Percentiles rank a stretch among this genome's conserved stretches.
Conservation (phyloP, 2,329 filamentous ascomycete species). For the Plectosphaerella cucumerina region DNA sequence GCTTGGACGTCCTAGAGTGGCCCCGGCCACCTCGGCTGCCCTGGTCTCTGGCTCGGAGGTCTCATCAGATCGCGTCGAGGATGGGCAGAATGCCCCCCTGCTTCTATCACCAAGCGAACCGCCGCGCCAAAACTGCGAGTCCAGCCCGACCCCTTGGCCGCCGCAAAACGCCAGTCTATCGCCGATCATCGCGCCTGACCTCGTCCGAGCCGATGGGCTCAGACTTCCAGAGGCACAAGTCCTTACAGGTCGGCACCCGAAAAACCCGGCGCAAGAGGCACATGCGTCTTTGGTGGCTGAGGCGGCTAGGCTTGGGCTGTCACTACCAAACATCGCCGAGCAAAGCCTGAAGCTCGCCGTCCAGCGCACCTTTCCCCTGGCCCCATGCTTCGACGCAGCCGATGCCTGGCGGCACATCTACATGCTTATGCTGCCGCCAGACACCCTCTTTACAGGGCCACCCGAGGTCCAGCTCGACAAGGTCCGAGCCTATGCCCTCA, state of each 20-base stretch:
- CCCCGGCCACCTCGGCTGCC: no score
- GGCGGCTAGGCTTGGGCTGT: not conserved
- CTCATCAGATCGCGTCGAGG: not conserved
- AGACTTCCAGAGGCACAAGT: no score
- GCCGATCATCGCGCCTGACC: no score
- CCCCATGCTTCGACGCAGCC: not conserved
- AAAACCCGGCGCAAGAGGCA: not conserved
- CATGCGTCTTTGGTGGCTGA: not conserved
- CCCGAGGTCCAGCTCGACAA: not conserved
- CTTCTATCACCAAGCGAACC: not conserved
- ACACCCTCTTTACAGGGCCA: not conserved
- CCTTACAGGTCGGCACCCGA: no score
- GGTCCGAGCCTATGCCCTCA: slow-evolving; percentile 28
- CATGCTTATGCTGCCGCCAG: not conserved
- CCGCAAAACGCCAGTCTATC: no score
- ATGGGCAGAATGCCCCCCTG: no score
- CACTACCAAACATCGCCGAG: not conserved
- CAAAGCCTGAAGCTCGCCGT: not conserved
- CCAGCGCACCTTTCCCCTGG: not conserved
- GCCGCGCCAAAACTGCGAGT: not conserved
- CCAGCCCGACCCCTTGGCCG: no score
- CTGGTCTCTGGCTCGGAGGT: no score
- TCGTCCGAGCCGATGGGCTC: no score
- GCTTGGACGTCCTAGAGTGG: no score
- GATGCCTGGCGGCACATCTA: not conserved